Evolutionary conservation across 805 yeast genomes (phyloP).

Genomic region (Yarrowia sp.): DNA sequence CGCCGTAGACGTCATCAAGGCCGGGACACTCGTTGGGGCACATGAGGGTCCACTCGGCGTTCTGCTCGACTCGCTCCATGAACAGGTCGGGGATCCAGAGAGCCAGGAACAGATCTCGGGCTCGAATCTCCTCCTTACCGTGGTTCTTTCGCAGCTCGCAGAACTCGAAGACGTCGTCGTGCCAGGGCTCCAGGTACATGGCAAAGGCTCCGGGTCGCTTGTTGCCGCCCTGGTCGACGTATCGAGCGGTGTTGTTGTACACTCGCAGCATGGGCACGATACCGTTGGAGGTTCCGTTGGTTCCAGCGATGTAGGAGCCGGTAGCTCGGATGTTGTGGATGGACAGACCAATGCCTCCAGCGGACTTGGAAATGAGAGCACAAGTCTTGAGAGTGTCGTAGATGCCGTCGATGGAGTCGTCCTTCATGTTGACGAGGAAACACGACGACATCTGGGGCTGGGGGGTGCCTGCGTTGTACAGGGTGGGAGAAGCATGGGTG

Average conservation of each 20-base stretch:
- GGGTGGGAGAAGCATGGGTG: constrained; percentile 94
- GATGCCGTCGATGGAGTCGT: constrained; percentile 95
- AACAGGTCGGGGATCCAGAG: constrained; percentile 95
- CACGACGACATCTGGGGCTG: constrained; percentile 88
- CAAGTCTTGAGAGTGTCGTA: constrained; percentile 86
- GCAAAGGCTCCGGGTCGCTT: constrained; percentile 98
- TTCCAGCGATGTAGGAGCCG: constrained; percentile 88
- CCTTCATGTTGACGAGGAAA: constrained; percentile 88
- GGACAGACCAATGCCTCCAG: constrained; percentile 95
- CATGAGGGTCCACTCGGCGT: constrained; percentile 86
- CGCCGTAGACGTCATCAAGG: constrained; percentile 80
- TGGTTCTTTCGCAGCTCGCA: constrained; percentile 88
- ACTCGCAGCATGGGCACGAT: constrained; percentile 96
- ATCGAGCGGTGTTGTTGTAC: constrained; percentile 93
- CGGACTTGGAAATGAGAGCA: constrained; percentile 90
- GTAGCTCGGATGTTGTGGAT: constrained; percentile 84
- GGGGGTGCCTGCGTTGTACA: constrained; percentile 92
- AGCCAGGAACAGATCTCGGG: constrained; percentile 91
- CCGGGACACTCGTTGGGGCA: constrained; percentile 92
- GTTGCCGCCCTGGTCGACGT: constrained; percentile 98
- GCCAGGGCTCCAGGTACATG: constrained; percentile 96
- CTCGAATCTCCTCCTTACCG: constrained; percentile 92
- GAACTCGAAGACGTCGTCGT: constrained; percentile 85
- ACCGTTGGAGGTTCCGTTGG: constrained; percentile 93
- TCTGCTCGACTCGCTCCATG: constrained; percentile 84